phyloP scores from a whole-genome alignment of 345 rosid species.

The Turritis glabra region DNA sequence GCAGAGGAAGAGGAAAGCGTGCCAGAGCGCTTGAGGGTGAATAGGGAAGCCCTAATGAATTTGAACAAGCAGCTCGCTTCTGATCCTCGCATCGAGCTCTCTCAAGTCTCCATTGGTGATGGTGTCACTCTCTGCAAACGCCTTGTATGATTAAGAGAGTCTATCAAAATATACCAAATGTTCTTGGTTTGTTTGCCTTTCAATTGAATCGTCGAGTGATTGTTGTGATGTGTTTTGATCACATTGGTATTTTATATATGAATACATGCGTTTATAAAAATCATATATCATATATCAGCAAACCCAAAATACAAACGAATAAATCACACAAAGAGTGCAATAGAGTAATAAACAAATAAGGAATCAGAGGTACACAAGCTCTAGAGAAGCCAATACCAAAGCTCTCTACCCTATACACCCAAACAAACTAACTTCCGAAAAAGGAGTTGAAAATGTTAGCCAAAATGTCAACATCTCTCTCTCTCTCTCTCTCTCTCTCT shows the following conservation, averaged over 20 bases:
- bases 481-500: too few species aligned
- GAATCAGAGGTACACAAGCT: constrained; percentile 25
- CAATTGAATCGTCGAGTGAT: not conserved
- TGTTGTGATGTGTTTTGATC: not conserved
- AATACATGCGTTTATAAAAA: not conserved
- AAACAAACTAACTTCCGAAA: constrained; percentile 33
- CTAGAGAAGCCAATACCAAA: constrained; percentile 24
- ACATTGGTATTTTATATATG: not conserved
- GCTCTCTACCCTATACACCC: constrained; percentile 34
- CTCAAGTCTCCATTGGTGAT: constrained; percentile 63
- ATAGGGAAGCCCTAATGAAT: constrained; percentile 36
- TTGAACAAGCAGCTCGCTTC: constrained; percentile 51
- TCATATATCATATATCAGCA: constrained; percentile 20
- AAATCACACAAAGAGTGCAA: constrained; percentile 26
- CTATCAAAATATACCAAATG: not conserved
- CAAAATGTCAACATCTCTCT: constrained; percentile 36
- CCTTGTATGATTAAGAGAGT: constrained; percentile 21
- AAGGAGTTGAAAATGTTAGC: constrained; percentile 27
- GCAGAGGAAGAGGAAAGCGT: constrained; percentile 30
- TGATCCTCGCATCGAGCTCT: constrained; percentile 58
- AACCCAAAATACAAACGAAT: constrained; percentile 26
- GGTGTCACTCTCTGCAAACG: constrained; percentile 68
- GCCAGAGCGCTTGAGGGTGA: constrained; percentile 29
- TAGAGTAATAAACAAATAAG: constrained; percentile 23
- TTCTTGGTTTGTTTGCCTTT: not conserved